Base-by-base conservation (phyloP, 1,284 basidiomycete genomes). In the Apiotrichum montevideense region DNA sequence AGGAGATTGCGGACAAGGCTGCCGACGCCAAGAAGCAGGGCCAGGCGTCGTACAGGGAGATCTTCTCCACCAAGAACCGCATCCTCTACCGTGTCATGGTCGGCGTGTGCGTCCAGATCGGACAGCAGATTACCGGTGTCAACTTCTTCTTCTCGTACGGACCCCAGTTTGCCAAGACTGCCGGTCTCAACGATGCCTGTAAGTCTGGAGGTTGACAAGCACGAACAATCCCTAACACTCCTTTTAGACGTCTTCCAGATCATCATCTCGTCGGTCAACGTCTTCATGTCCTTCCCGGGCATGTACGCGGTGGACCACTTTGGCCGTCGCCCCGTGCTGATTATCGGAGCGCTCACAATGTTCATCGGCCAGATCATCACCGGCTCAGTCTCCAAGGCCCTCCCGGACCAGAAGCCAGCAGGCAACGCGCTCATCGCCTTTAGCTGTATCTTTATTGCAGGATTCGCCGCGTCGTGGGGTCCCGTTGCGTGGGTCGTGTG, bases 391-490 rank as follows among this genome's bases (percentile, higher is more conserved):
- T 69, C 72, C 49, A 68, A 67, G 54, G 64, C 69, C 14, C 58
- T 67, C 57, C 69, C 69, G 32, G 58, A 69, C 55, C 47, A 60
- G 49, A 51, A 61, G 6, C 52, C 68, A 39, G 76, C 75, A 33
- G 79, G 79, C 56, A 74, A 79, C 63, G 70, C 77, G 15, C 68
- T 79, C 53, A 77, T 81, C 64, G 77, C 78, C 40, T 79, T 80
- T 66, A 76, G 73, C 43, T 79, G 77, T 68, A 60, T 80, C 64
- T 80, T 80, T 69, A 71, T 80, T 59, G 77, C 76, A 33, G 72
- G 70, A 33, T 80, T 80, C 64, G 79, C 79, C 9, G 63, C 73
- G 11, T 74, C 74, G 49, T 79, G 77, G 75, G 79, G 77, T 35
- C 77, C 78, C 3, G 73, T 78, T 46, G 76, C 69, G 35, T 70